These are phyloP conservation scores for Nakaseomyces uthaithaninus DNA, from an alignment of 1,139 yeast genomes.

Conservation along the genomic window DNA sequence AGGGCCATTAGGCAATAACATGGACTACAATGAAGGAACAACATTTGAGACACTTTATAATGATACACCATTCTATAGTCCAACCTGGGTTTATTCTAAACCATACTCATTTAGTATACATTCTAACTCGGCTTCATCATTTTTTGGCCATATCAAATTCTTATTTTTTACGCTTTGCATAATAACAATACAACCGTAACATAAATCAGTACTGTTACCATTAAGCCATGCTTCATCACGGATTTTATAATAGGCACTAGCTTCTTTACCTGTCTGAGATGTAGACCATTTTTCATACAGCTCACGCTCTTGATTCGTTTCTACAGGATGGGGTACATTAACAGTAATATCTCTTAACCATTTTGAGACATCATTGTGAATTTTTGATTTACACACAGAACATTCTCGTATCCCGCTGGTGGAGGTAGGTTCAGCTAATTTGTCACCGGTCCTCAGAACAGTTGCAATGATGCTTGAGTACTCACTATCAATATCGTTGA, in stretches of 20 bases:
- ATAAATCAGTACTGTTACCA: slow-evolving; percentile 36
- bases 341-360: slow-evolving; percentile 78
- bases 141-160: slow-evolving; percentile 50
- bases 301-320: slow-evolving; percentile 41
- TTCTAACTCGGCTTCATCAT: slow-evolving; percentile 29
- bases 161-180: slow-evolving; percentile 40
- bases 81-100: slow-evolving; percentile 21
- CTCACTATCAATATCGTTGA: slow-evolving; percentile 63
- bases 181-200: slow-evolving; percentile 75
- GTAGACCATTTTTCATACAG: slow-evolving; percentile 35
- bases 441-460: slow-evolving; percentile 82
- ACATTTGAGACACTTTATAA: background rate
- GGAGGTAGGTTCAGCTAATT: slow-evolving; percentile 48
- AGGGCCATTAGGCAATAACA: no score
- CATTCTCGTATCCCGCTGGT: slow-evolving; percentile 33
- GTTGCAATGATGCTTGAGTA: slow-evolving; percentile 92
- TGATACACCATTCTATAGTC: background rate
- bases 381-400: slow-evolving; percentile 43
- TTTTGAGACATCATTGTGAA: slow-evolving; percentile 48
- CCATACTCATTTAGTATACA: slow-evolving; percentile 45
- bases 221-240: slow-evolving; percentile 15
- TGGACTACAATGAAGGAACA: background rate
- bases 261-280: slow-evolving; percentile 13
- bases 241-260: slow-evolving; percentile 13
- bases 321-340: slow-evolving; percentile 45